Evolutionary conservation across 2,329 filamentous ascomycete genomes (phyloP).

Genomic region (Xylaria digitata): DNA sequence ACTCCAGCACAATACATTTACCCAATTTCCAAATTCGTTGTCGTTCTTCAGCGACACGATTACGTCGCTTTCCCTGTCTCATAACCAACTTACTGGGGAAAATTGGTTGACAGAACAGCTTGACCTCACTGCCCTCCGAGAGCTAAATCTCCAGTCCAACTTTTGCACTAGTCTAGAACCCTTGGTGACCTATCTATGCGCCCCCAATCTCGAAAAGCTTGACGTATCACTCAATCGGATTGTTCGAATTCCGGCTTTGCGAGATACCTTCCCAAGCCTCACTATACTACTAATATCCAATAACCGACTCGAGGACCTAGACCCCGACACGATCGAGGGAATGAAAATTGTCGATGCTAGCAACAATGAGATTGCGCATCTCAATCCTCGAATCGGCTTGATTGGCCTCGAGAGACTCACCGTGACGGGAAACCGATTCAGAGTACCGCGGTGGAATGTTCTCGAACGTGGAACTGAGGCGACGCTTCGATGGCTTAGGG

Average conservation of each 20-base stretch:
- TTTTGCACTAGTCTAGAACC: constrained; percentile 76
- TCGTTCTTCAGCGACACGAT: constrained; percentile 77
- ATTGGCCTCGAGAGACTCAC: constrained; percentile 76
- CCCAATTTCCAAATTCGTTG: constrained; percentile 75
- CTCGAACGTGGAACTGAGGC: constrained; percentile 89
- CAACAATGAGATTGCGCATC: constrained; percentile 85
- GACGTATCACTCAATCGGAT: constrained; percentile 88
- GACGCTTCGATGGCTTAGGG: constrained; percentile 82
- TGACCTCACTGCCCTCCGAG: constrained; percentile 77
- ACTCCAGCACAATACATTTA: constrained; percentile 82
- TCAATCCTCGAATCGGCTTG: constrained; percentile 84
- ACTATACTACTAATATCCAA: constrained; percentile 78
- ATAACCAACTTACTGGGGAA: constrained; percentile 76
- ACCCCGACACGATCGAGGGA: constrained; percentile 78
- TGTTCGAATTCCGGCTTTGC: constrained; percentile 73
- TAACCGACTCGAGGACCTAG: constrained; percentile 80
- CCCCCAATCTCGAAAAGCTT: constrained; percentile 78
- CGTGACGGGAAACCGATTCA: constrained; percentile 86
- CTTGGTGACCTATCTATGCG: constrained; percentile 74
- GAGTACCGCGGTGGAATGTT: constrained; percentile 85
- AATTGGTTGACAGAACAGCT: constrained; percentile 74
- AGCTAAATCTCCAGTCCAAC: constrained; percentile 80
- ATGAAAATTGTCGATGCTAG: constrained; percentile 80
- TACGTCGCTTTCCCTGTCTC: constrained; percentile 76
- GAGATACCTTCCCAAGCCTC: constrained; percentile 75